A percentile compares a stretch with the other conserved stretches of the same genome.
These are phyloP conservation scores for Kuraishia ogatae DNA, from an alignment of 805 yeast species.

Conservation along the genomic window DNA sequence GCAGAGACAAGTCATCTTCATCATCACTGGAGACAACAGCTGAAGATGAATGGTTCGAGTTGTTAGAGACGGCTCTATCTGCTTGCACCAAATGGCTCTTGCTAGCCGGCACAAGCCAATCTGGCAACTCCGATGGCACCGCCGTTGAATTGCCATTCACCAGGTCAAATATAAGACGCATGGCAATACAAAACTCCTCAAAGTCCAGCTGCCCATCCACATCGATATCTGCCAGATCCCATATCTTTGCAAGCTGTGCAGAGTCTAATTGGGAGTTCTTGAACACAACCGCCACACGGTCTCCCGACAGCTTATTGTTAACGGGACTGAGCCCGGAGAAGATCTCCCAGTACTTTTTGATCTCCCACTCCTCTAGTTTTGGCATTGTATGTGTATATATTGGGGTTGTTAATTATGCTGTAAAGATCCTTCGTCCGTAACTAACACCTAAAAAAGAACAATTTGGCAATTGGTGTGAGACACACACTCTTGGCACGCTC, in stretches of 20 bases:
- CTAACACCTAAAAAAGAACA: too few relatives aligned
- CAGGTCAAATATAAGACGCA: constrained; percentile 88
- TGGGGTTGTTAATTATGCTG: too few relatives aligned
- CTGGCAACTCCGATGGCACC: constrained; percentile 72
- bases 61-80: constrained; percentile 49
- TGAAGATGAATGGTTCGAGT: constrained; percentile 8
- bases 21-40: constrained; percentile 29
- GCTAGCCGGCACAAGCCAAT: constrained; percentile 87
- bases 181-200: constrained; percentile 96
- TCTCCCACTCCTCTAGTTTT: constrained; percentile 88
- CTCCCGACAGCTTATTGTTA: constrained; percentile 74
- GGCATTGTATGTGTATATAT: constrained; percentile 28
- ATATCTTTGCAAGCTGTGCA: constrained; percentile 68
- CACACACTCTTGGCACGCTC: too few relatives aligned
- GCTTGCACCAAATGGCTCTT: constrained; percentile 84
- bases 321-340: constrained; percentile 84
- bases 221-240: constrained; percentile 93
- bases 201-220: constrained; percentile 87
- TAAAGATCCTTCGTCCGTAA: too few relatives aligned
- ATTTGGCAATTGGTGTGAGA: too few relatives aligned
- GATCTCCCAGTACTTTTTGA: constrained; percentile 96
- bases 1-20: constrained; percentile 53
- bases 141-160: constrained; percentile 57
- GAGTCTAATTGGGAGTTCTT: constrained; percentile 82
- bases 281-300: constrained; percentile 75